Evolutionary conservation across 2,329 filamentous ascomycete genomes (phyloP).

Genomic region (Hymenoscyphus salicellus): DNA sequence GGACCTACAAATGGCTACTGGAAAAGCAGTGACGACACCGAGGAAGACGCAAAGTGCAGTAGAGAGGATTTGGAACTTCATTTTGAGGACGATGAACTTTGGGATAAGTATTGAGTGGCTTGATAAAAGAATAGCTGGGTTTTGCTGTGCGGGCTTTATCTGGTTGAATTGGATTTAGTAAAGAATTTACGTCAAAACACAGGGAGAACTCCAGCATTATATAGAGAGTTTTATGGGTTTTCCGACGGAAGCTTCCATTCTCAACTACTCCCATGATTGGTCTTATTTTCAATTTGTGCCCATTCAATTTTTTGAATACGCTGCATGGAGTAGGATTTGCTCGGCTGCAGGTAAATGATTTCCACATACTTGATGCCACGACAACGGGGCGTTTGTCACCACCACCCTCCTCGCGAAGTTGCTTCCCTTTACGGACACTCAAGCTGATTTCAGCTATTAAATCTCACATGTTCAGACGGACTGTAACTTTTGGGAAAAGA

Average conservation of each 20-base stretch:
- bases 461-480: neutral
- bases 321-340: neutral
- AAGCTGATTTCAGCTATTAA: neutral
- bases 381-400: neutral
- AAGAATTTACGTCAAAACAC: neutral
- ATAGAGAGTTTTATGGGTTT: neutral
- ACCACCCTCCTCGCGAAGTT: no score
- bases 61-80: neutral
- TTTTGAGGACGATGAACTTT: neutral
- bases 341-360: neutral
- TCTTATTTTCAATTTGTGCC: neutral
- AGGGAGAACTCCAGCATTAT: neutral
- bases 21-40: neutral
- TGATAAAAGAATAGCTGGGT: neutral
- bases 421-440: neutral
- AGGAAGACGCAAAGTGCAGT: neutral
- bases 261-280: no score
- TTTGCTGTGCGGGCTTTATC: neutral
- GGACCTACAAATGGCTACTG: neutral
- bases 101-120: neutral
- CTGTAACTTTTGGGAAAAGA: neutral
- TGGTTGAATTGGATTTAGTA: neutral
- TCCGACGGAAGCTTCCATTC: neutral
- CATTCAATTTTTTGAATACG: neutral
- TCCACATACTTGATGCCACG: neutral